Base-by-base conservation (phyloP, 345 rosid genomes). In the Gossypium stocksii region DNA sequence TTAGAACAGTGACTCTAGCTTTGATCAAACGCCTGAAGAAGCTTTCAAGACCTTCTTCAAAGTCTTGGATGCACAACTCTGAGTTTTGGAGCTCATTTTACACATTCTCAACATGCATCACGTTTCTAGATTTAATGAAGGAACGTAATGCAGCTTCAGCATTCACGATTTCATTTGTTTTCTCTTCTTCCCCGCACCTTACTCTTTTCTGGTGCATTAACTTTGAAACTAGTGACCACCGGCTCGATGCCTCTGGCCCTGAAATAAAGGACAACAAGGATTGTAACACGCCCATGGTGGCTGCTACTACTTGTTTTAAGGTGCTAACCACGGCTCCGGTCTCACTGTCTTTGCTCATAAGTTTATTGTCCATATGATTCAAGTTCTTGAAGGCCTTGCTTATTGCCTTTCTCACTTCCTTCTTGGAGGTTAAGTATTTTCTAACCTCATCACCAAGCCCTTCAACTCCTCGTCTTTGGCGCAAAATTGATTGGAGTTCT, bases 361-460 rank as follows among this genome's bases (percentile, higher is more conserved):
- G 51, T 70, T 75, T 79, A 62, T 67, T 78, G 61, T 74, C 62
- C 66, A 70, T 8, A 17, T 23, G 72, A 57, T 83, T 77, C 67
- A 85, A 76, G 60, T 19, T 74, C 70, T 59, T 80, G 38, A 79
- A 34, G 58, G 81, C 82, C 80, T 81, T 86, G n/a, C 71, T 68
- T 72, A 85, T 72, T 66, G 83, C 77, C 74, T 76, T 87, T 74
- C 82, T 87, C 46, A 79, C 74, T 4, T 64, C 48, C 61, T 79
- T 88, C 84, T 88, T 87, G 3, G 82, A 74, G 74, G 79, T 58
- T 9, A 88, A 34, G 82, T 80, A 85, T 62, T 78, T 82, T 67
- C 69, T 80, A 38, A n/a, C n/a, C n/a, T n/a, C n/a, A n/a, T n/a
- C n/a, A n/a, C n/a, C n/a, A n/a, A n/a, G n/a, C n/a, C n/a, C 67